Evolutionary conservation across 495 filamentous ascomycete genomes (phyloP), one percentile per base, ranked within the genome.

Genomic region (Astrothelium subdiscretum): DNA sequence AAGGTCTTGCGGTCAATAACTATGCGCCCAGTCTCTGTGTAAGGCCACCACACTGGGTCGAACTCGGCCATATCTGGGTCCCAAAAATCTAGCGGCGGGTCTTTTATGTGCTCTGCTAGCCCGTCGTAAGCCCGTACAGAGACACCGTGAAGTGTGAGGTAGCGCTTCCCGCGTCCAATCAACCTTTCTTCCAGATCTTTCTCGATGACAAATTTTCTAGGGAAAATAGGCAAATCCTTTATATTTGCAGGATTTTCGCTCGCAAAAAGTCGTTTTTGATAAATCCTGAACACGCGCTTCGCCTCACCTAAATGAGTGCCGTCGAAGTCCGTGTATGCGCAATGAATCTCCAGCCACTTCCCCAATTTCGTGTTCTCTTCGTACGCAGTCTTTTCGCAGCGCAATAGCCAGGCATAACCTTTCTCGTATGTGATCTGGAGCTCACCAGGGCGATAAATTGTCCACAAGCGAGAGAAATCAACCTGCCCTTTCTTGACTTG

Each of bases 1-100:
- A 76, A 76, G 6, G 73, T 74, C 59, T 70, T 72, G 11, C 61
- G 62, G 43, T 76, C 74, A n/a, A 76, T 61, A 5, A 76, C 65
- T 11, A 75, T 61, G 44, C 74, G 61, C 1, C 73, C 74, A 13
- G 60, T 71, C 42, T 64, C 66, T n/a, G 66, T 70, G 22, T 63
- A 65, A n/a, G 70, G 68, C 2, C 69, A 57, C 65, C 67, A 74
- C 6, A 68, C 60, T 3, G 60, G 44, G 18, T 67, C 66, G 32
- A 57, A 71, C 1, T 48, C 38, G 20, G 64, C 57, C 40, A 63
- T 64, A 40, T 74, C 69, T 11, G 22, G 24, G 59, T 74, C 60
- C 52, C 63, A 71, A 52, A 59, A 70, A 40, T 66, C 63, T 57
- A 57, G 64, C 22, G 73, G 70, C 6, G 72, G 72, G 10, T 66